Evolutionary conservation across 768 basidiomycete species (phyloP).

Genomic region (Sporobolomyces phaffii): DNA sequence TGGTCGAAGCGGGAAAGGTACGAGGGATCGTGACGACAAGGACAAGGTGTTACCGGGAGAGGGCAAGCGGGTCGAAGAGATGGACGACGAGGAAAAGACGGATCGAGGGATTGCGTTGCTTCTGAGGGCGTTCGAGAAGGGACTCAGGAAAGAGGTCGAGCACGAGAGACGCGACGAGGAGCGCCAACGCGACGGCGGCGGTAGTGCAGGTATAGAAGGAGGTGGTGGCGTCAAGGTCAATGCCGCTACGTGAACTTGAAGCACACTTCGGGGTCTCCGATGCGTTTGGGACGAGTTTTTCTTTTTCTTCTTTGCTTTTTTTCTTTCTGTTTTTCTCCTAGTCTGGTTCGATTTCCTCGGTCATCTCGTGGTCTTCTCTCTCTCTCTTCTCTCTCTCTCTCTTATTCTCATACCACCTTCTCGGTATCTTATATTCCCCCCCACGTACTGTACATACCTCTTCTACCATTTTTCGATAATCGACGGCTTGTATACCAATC

Average conservation of each 20-base stretch:
- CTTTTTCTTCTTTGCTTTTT: too few species aligned
- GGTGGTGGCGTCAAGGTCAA: background rate
- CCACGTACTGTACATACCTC: too few species aligned
- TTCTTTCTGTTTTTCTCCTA: too few species aligned
- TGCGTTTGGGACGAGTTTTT: background rate
- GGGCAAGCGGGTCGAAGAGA: slow-evolving; percentile 35
- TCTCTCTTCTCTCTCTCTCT: too few species aligned
- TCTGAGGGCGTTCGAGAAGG: slow-evolving; percentile 33
- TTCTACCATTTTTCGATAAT: too few species aligned
- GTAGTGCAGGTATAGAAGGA: background rate
- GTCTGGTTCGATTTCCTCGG: too few species aligned
- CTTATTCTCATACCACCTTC: too few species aligned
- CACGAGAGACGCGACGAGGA: background rate
- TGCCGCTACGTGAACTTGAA: background rate
- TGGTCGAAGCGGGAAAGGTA: too few species aligned
- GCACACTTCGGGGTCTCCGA: too few species aligned
- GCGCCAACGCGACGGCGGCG: background rate
- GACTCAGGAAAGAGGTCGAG: slow-evolving; percentile 9
- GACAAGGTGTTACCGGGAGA: slow-evolving; percentile 25
- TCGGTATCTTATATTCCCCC: too few species aligned
- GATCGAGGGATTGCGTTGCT: slow-evolving; percentile 38
- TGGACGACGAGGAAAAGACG: slow-evolving; percentile 35
- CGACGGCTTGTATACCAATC: too few species aligned
- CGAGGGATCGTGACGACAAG: background rate
- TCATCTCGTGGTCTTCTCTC: too few species aligned